Base-by-base conservation (phyloP, 2,329 filamentous ascomycete genomes). In the Monosporascus cannonballus region DNA sequence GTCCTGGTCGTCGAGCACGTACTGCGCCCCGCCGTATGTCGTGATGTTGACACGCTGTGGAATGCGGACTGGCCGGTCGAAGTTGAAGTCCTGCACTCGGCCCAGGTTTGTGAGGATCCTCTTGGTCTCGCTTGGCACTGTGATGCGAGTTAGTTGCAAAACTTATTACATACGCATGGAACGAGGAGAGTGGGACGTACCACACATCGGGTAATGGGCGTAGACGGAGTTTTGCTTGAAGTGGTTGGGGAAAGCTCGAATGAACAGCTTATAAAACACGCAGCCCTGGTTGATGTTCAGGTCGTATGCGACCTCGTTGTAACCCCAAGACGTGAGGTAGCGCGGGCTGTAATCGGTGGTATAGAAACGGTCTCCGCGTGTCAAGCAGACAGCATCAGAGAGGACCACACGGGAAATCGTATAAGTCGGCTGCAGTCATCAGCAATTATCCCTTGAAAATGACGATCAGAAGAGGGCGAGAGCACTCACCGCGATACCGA, bases 271-370 rank as follows among this genome's bases (percentile, higher is more conserved):
- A 76, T 92, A 91, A 70, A 93, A 89, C 14, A 91, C 83, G 60
- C 87, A 90, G 47, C 90, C 90, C 64, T 94, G 85, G 69, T 94
- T 88, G 58, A 93, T 71, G 54, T 79, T 82, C 22, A 85, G 71
- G 60, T 95, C 88, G 52, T 86, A 89, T 20, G 87, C 78, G 3
- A 81, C 86, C 65, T 90, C 86, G 51, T 83, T 82, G 72, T 82
- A 93, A 20, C 90, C 90, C 89, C 89, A 96, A 70, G 90, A 91
- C 1, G 90, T 95, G 47, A 95, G 71, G 60, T 84, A 83, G 8
- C 83, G 80, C 0, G 89, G 81, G 59, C 85, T 83, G 67, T 87
- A 92, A 67, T 93, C 89, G n/a, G 70, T 76, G 0, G 88, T 92
- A 72, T 91, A 91, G 72, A 89, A 86, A 20, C 89, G 76, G 63